Evolutionary conservation across 495 filamentous ascomycete species (phyloP).

Genomic region (Terfezia claveryi): DNA sequence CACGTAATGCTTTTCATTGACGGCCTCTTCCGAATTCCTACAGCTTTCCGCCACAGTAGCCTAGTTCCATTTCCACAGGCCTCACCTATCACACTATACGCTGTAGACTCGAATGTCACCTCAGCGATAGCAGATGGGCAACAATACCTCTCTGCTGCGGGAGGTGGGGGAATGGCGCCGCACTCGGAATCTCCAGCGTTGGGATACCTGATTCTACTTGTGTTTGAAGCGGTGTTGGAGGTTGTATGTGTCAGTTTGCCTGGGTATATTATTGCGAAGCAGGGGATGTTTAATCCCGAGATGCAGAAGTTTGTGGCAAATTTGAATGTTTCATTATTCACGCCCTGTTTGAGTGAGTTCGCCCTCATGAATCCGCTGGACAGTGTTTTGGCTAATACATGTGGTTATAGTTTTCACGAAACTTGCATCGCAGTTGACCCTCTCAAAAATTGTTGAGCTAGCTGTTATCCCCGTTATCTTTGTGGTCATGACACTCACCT

Average conservation of each 20-base stretch:
- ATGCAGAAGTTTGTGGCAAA: slow-evolving; percentile 92
- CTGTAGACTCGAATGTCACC: no score
- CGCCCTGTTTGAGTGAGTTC: slow-evolving; percentile 75
- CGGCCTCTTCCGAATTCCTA: no score
- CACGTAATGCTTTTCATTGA: no score
- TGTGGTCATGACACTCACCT: slow-evolving; percentile 60
- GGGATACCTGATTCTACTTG: slow-evolving; percentile 26
- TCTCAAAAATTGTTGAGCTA: slow-evolving; percentile 70
- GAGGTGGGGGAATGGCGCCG: no score
- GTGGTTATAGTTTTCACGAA: slow-evolving; percentile 67
- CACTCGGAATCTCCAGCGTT: background rate
- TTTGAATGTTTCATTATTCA: slow-evolving; percentile 82
- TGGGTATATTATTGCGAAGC: slow-evolving; percentile 75
- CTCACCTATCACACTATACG: no score
- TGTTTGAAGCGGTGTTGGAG: slow-evolving; percentile 90
- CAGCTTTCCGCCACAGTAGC: no score
- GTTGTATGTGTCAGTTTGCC: slow-evolving; percentile 88
- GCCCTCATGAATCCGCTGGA: background rate
- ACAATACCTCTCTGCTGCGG: no score
- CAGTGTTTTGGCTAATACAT: background rate
- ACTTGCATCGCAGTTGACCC: slow-evolving; percentile 81
- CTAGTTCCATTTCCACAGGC: no score
- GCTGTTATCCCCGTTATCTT: slow-evolving; percentile 91
- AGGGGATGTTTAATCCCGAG: slow-evolving; percentile 82
- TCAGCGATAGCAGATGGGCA: no score